A percentile compares a stretch with the other conserved stretches of the same genome.
Conservation (phyloP, 2,329 filamentous ascomycete species). For the Aurifilum marmelostoma region DNA sequence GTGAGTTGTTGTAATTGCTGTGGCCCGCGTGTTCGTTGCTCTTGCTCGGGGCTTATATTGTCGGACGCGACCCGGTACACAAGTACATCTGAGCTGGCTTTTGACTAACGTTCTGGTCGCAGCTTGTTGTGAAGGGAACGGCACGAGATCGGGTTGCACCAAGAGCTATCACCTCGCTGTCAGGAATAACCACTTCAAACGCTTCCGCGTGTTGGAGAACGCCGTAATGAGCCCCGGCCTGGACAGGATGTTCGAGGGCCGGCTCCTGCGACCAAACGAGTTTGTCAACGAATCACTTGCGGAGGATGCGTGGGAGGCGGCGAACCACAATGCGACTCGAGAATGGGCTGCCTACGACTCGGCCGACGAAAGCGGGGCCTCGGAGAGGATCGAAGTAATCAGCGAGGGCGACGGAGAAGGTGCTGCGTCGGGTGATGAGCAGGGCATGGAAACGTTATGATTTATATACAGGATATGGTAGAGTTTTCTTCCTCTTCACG, state of each 20-base stretch:
- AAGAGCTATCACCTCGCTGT: constrained; percentile 22
- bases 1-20: neutral
- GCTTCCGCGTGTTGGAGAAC: neutral
- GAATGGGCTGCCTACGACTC: neutral
- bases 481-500: neutral
- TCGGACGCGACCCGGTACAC: neutral
- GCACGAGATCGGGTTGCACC: constrained; percentile 18
- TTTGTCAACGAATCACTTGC: constrained; percentile 23
- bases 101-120: neutral
- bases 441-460: neutral
- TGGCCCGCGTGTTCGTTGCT: neutral
- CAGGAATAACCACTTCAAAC: constrained; percentile 20
- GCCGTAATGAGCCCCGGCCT: constrained; percentile 4
- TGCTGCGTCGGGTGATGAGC: neutral
- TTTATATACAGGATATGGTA: neutral
- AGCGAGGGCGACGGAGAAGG: constrained; percentile 11
- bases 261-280: constrained; percentile 22
- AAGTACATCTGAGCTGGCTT: neutral
- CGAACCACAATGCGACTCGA: neutral
- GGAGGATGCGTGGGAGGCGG: neutral
- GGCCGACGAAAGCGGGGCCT: neutral
- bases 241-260: constrained; percentile 22
- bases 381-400: constrained; percentile 15
- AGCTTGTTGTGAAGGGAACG: constrained; percentile 22
- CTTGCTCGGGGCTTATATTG: too few relatives aligned